A percentile compares a stretch with the other conserved stretches of the same genome.
Evolutionary conservation across 805 yeast species (phyloP).

Genomic region (Kluyveromyces dobzhanskii): DNA sequence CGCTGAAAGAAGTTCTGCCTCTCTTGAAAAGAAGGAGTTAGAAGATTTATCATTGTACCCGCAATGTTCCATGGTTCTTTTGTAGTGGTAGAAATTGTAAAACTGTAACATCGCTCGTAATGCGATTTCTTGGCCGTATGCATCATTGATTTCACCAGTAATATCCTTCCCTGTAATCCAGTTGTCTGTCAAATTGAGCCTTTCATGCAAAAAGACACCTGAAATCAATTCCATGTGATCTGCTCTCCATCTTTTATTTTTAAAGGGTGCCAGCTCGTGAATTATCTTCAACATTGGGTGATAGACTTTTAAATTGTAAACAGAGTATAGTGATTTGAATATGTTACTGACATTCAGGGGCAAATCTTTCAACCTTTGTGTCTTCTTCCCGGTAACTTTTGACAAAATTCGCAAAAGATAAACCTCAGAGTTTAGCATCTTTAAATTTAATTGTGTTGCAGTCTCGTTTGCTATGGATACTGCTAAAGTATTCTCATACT

Average conservation of each 20-base stretch:
- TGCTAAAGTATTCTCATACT: conserved; percentile 5
- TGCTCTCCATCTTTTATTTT: conserved; percentile 90
- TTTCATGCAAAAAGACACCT: conserved; percentile 69
- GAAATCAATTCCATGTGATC: conserved; percentile 91
- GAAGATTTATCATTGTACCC: conserved; percentile 41
- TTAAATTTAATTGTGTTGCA: conserved; percentile 4
- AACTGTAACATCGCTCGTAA: conserved; percentile 69
- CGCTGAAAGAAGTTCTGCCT: conserved; percentile 27
- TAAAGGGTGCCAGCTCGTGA: conserved; percentile 77
- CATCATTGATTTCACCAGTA: conserved; percentile 63
- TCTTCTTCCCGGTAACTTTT: conserved; percentile 53
- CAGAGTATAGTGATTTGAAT: conserved; percentile 35
- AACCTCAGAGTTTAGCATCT: conserved; percentile 12
- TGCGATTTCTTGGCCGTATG: conserved; percentile 81
- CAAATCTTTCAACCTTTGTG: conserved; percentile 47
- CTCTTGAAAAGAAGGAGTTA: conserved; percentile 36
- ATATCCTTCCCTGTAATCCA: conserved; percentile 84
- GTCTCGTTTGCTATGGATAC: not conserved
- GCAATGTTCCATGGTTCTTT: conserved; percentile 41
- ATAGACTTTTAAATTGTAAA: conserved; percentile 57
- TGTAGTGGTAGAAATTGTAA: conserved; percentile 58
- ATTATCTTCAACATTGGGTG: conserved; percentile 64
- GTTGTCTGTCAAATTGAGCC: conserved; percentile 64
- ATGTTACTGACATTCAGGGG: conserved; percentile 27
- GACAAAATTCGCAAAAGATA: conserved; percentile 42